These are phyloP conservation scores for Erysimum pusillum DNA, from an alignment of 441 rosid species.

Conservation along the genomic window DNA sequence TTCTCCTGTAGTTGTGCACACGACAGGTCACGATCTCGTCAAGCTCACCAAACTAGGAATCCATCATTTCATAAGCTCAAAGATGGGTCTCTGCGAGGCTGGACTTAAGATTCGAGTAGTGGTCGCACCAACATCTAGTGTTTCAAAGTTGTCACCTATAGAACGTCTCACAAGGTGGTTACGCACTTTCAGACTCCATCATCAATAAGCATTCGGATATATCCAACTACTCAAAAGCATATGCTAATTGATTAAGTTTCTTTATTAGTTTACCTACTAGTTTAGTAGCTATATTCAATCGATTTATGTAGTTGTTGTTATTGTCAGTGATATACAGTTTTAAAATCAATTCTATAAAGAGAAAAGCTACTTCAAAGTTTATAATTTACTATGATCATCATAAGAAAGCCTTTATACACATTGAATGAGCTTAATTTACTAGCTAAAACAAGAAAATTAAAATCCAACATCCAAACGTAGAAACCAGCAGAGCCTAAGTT, in stretches of 20 bases:
- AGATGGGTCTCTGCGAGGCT: not conserved
- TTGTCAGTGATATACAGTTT: not conserved
- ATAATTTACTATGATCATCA: not conserved
- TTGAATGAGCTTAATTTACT: not conserved
- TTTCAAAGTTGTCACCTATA: not conserved
- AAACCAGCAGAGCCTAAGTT: not conserved
- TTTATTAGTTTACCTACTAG: too few species aligned
- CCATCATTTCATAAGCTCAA: not conserved
- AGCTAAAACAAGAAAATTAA: not conserved
- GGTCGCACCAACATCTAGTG: not conserved
- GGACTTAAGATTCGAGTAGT: not conserved
- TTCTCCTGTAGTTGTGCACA: too few species aligned
- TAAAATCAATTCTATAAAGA: too few species aligned
- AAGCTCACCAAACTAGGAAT: not conserved
- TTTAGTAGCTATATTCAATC: too few species aligned
- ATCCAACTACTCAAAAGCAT: not conserved
- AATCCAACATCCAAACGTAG: too few species aligned
- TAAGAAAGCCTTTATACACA: not conserved
- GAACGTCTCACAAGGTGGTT: not conserved
- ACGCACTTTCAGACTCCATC: not conserved
- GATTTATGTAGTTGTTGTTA: too few species aligned
- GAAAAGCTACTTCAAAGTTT: not conserved
- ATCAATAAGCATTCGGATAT: not conserved
- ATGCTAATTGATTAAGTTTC: not conserved
- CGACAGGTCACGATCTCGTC: too few species aligned